Base-by-base conservation (phyloP, 2,329 filamentous ascomycete species). In the Fusarium equiseti region DNA sequence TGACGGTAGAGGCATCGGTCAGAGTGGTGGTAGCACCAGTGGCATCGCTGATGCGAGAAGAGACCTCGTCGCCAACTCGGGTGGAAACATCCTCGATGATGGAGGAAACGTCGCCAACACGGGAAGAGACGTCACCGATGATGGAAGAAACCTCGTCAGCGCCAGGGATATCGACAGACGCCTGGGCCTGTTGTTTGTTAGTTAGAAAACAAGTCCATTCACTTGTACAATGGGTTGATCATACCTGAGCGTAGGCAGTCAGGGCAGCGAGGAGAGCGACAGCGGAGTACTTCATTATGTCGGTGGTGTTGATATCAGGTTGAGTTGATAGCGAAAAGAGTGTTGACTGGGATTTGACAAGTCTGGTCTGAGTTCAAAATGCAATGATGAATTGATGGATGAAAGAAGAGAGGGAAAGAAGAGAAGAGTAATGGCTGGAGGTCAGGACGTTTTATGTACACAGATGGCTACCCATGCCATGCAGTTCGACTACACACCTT, bases 281-380 rank as follows among this genome's bases (percentile, higher is more conserved):
- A 70, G 73, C 74, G 74, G 79, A 76, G 78, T 81, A 79, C 78
- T 81, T 81, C 81, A 83, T 82, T 60, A 45, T 74, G 74, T 62
- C 56, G 65, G 58, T 66, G 35, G 63, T 66, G 48, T 50, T 56
- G 54, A n/a, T 68, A 54, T 53, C 44, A 51, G 38, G 51, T 42
- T 32, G 35, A 38, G 18, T 35, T 50, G 44, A 44, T 58, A 56
- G 32, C 29, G 57, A 61, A 52, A 51, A 63, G 56, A 65, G 56
- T 62, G 31, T 66, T 51, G 44, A 18, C 11, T 52, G 50, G n/a
- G 35, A 40, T 32, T 62, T 50, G 40, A 52, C 22, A 49, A 44
- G 22, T 63, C 40, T 59, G 63, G 45, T 52, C 42, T 63, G 42
- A 26, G 43, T 61, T 63, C 49, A 55, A 48, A 61, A 59, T 27